Percentiles rank a stretch among this genome's conserved stretches.
phyloP scores from a whole-genome alignment of 139 green algal species.

The Haematococcus sp. region DNA sequence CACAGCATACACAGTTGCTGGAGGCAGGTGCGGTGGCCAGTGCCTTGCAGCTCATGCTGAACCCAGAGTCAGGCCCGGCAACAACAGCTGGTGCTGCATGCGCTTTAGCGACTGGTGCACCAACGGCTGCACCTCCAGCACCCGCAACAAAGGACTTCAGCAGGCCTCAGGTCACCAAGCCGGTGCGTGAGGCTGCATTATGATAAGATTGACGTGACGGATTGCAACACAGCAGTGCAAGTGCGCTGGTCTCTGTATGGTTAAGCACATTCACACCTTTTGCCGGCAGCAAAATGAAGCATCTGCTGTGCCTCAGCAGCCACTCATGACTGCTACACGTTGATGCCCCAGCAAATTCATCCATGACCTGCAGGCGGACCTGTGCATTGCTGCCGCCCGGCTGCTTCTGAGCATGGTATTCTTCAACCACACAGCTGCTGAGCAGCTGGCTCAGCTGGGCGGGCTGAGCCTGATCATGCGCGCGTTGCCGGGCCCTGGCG shows the following conservation, averaged over 20 bases:
- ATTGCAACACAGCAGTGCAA: too few species aligned
- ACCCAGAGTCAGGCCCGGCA: background rate
- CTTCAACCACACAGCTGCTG: background rate
- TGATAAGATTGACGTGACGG: background rate
- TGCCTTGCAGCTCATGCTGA: background rate
- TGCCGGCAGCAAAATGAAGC: background rate
- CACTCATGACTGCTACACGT: too few species aligned
- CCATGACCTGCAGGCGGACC: slow-evolving; percentile 4
- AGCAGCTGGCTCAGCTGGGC: background rate
- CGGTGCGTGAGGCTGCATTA: background rate
- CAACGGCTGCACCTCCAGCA: background rate
- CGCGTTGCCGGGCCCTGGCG: background rate
- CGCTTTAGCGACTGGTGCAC: background rate
- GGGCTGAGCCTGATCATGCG: background rate
- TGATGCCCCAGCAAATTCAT: too few species aligned
- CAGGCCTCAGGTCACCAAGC: background rate
- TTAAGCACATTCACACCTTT: background rate
- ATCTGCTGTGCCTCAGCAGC: background rate
- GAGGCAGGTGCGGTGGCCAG: background rate
- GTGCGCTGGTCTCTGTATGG: background rate
- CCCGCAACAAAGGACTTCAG: background rate
- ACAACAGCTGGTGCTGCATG: background rate
- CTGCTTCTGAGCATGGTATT: background rate
- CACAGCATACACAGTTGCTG: slow-evolving; percentile 1
- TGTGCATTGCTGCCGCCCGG: background rate